Conservation (phyloP, 345 rosid species). For the Draba incana region DNA sequence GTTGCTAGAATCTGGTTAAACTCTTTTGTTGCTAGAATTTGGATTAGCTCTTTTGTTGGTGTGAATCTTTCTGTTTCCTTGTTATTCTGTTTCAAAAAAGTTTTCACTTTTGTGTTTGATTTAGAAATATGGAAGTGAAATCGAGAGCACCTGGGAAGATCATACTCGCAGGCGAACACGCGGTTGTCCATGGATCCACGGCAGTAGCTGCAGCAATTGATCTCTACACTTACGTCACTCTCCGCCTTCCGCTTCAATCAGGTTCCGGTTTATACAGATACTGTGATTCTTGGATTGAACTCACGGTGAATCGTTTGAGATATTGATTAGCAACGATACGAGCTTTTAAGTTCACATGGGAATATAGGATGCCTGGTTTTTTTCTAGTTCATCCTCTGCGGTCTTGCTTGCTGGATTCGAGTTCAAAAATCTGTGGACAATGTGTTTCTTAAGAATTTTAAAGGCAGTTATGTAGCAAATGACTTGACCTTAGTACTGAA, state of each 20-base stretch:
- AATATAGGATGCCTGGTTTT: too few species aligned
- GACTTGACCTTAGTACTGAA: slow-evolving; percentile 13
- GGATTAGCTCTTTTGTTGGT: not conserved
- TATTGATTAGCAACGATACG: too few species aligned
- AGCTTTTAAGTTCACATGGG: too few species aligned
- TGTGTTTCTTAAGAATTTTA: not conserved
- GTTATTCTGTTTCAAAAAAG: too few species aligned
- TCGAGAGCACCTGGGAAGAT: slow-evolving; percentile 96
- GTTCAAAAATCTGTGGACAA: too few species aligned
- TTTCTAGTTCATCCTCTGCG: not conserved
- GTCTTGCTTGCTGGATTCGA: not conserved
- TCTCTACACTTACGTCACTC: slow-evolving; percentile 68
- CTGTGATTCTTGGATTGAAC: slow-evolving; percentile 1
- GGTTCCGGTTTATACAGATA: slow-evolving; percentile 41
- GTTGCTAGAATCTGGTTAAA: slow-evolving; percentile 7
- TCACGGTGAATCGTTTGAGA: too few species aligned
- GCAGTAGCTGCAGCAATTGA: slow-evolving; percentile 92
- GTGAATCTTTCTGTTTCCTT: not conserved
- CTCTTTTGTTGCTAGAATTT: not conserved
- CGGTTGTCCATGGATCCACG: slow-evolving; percentile 93
- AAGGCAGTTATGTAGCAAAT: slow-evolving; percentile 1
- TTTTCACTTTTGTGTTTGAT: not conserved
- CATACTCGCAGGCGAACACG: slow-evolving; percentile 95
- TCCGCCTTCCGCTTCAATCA: slow-evolving; percentile 57
- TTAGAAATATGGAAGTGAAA: slow-evolving; percentile 75